Evolutionary conservation across 305 asterid genomes (phyloP).

Genomic region (Fraxinus greggii): DNA sequence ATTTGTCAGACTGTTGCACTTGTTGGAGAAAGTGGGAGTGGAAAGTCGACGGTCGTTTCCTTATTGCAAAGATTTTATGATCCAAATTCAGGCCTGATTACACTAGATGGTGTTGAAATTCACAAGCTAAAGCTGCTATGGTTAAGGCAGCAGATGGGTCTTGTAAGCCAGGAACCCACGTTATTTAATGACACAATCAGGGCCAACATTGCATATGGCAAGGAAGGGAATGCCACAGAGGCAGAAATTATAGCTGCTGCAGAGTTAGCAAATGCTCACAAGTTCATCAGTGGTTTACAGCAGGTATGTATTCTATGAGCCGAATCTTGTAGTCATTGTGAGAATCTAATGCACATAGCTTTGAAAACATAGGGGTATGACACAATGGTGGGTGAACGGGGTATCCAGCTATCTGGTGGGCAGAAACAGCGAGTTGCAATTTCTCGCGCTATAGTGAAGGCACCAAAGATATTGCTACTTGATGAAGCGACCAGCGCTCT

Average conservation of each 20-base stretch:
- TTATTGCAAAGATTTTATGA: constrained; percentile 58
- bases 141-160: constrained; percentile 62
- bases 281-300: constrained; percentile 53
- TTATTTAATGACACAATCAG: constrained; percentile 60
- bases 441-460: constrained; percentile 60
- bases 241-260: constrained; percentile 59
- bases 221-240: constrained; percentile 54
- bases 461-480: constrained; percentile 52
- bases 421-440: constrained; percentile 76
- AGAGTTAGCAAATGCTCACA: constrained; percentile 60
- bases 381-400: constrained; percentile 64
- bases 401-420: constrained; percentile 67
- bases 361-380: constrained; percentile 44
- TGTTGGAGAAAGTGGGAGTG: constrained; percentile 73
- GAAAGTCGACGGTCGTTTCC: constrained; percentile 59
- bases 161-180: constrained; percentile 62
- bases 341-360: background rate
- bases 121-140: constrained; percentile 43
- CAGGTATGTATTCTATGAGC: constrained; percentile 36
- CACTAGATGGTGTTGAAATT: constrained; percentile 43
- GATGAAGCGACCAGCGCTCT: constrained; percentile 80
- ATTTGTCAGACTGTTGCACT: constrained; percentile 53
- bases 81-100: constrained; percentile 51
- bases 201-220: constrained; percentile 64
- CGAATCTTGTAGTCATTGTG: background rate